phyloP scores from a whole-genome alignment of 176 grass and related monocot genomes.

The Raddia distichophylla region DNA sequence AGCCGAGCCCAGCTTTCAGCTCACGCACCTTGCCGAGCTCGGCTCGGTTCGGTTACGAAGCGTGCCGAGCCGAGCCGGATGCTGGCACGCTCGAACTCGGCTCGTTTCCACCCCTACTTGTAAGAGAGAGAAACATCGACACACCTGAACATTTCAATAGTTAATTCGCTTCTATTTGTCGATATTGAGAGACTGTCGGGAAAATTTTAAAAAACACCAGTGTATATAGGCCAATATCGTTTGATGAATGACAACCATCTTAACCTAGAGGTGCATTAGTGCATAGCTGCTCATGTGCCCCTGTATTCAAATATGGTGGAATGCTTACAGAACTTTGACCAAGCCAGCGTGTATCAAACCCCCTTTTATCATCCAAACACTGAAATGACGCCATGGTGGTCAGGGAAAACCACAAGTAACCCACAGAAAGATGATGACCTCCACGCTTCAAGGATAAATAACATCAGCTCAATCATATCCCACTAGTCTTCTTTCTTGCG shows the following conservation, averaged over 20 bases:
- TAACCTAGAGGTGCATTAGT: constrained; percentile 14
- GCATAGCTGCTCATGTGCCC: background rate
- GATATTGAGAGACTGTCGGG: background rate
- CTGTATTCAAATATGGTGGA: background rate
- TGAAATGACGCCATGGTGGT: background rate
- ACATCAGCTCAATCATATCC: background rate
- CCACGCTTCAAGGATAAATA: background rate
- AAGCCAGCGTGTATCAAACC: background rate
- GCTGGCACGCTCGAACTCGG: no score
- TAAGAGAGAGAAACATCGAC: background rate
- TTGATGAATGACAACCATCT: background rate
- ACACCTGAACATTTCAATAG: constrained; percentile 1
- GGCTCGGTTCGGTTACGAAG: no score
- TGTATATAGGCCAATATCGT: constrained; percentile 15
- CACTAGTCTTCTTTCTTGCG: constrained; percentile 78
- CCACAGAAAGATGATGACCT: background rate
- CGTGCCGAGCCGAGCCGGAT: no score
- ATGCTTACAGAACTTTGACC: constrained; percentile 20
- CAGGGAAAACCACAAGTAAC: background rate
- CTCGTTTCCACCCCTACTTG: no score
- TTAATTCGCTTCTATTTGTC: constrained; percentile 31
- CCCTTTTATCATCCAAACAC: background rate
- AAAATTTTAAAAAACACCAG: background rate
- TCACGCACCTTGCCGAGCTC: no score
- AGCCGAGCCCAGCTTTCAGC: no score